These are phyloP conservation scores for Saturnispora diversa DNA, from an alignment of 805 yeast species.

Conservation along the genomic window DNA sequence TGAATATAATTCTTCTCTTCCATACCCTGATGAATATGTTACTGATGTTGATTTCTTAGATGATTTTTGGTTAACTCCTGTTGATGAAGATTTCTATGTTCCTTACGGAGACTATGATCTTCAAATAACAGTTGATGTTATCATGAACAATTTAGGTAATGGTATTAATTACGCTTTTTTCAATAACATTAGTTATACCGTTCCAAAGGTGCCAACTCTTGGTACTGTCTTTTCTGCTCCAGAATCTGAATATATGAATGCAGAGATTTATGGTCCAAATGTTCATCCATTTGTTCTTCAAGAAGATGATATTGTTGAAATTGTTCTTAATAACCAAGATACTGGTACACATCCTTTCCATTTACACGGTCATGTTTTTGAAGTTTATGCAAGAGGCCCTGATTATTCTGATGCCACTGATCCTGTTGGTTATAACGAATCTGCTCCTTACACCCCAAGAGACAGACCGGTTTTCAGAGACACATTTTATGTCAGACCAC, in stretches of 20 bases:
- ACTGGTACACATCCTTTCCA: conserved; percentile 97
- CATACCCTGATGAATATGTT: conserved; percentile 33
- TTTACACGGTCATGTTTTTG: conserved; percentile 90
- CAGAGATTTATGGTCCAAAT: conserved; percentile 65
- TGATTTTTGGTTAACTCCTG: conserved; percentile 70
- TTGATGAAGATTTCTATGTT: conserved; percentile 40
- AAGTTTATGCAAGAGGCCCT: conserved; percentile 64
- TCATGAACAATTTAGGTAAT: conserved; percentile 75
- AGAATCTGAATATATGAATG: conserved; percentile 36
- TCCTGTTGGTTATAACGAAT: conserved; percentile 51
- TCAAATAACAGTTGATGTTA: conserved; percentile 60
- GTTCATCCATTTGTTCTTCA: conserved; percentile 68
- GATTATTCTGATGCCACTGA: conserved; percentile 46
- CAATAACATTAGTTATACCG: conserved; percentile 71
- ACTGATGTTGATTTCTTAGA: conserved; percentile 54
- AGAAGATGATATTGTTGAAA: conserved; percentile 62
- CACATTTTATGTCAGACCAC: conserved; percentile 67
- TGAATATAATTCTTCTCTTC: conserved; percentile 38
- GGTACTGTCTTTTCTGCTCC: conserved; percentile 69
- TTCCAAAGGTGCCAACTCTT: conserved; percentile 82
- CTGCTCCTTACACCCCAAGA: conserved; percentile 48
- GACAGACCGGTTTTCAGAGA: conserved; percentile 81
- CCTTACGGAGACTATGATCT: conserved; percentile 60
- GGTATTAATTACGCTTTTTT: conserved; percentile 96
- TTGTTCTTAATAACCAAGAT: conserved; percentile 78